Evolutionary conservation across 768 basidiomycete species (phyloP), one percentile per base, ranked within the genome.

Genomic region (Hypholoma sublateritium): DNA sequence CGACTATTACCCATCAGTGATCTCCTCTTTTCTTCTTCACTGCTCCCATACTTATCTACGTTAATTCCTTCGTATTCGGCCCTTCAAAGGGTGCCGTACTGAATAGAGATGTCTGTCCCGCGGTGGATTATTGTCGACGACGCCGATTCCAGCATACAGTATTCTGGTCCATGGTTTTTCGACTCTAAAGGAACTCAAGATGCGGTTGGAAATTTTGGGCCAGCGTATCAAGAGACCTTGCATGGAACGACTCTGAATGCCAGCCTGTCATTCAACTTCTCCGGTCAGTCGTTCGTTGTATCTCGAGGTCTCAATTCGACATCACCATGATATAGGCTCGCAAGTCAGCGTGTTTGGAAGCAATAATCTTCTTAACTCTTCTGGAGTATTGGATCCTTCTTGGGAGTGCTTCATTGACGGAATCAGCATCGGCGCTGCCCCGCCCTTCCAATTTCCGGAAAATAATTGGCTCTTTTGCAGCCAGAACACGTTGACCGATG

Each of bases 111-210:
- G 46, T 25, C 46, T 47, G 25, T 28, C 5, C 53, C 55, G 32
- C 52, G 65, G 32, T 62, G 55, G 57, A 49, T 64, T 43, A 37
- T 64, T 16, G 61, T 65, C 8, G 66, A 67, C 36, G 66, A 67
- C 34, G 62, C 61, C 41, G 58, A 61, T 44, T 35, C 59, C n/a
- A 53, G 57, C 12, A 64, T 67, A 28, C 50, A 55, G 9, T 67
- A 65, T 44, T 34, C 28, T 3, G 62, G 60, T 1, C 36, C 57
- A 11, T 65, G 64, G 62, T 67, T 65, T 50, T 32, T 46, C 24
- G 64, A 65, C 21, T 28, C 55, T 16, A 50, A 53, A 17, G 61
- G 61, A 11, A 49, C 57, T 34, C 64, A 58, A 36, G 59, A 65
- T 37, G 45, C 24, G 11, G 28, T 50, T 14, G 66, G 61, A 32